Conservation (phyloP, 176 grass and related monocot genomes). For the Rhynchospora tenuis region DNA sequence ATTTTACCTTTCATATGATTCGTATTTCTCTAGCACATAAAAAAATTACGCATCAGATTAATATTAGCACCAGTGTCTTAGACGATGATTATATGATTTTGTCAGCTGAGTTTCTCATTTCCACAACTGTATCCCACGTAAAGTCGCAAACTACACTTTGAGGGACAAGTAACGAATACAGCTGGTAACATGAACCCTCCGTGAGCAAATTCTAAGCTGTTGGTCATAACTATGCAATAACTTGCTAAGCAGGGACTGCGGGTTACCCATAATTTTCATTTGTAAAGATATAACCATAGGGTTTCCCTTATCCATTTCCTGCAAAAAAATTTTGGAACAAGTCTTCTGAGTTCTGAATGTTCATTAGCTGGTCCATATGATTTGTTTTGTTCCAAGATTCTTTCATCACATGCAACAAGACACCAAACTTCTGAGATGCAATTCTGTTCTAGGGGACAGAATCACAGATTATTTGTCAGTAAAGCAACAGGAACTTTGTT, state of each 20-base stretch:
- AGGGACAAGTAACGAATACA: not conserved
- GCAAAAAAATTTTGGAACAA: not conserved
- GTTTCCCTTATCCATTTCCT: not conserved
- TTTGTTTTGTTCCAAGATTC: slow-evolving; percentile 25
- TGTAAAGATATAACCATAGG: not conserved
- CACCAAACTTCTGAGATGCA: slow-evolving; percentile 14
- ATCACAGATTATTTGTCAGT: not conserved
- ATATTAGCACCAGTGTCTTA: too few relatives aligned
- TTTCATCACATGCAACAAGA: slow-evolving; percentile 20
- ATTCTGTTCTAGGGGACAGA: not conserved
- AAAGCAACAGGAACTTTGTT: not conserved
- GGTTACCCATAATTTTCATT: not conserved
- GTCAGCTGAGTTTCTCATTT: too few relatives aligned
- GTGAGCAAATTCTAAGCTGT: not conserved
- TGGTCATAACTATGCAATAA: not conserved
- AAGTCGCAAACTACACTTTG: not conserved
- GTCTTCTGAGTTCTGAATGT: not conserved
- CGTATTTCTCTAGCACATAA: too few relatives aligned
- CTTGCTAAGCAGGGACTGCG: too few relatives aligned
- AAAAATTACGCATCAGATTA: too few relatives aligned
- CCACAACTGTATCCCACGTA: not conserved
- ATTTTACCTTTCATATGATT: too few relatives aligned
- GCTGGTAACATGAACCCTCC: not conserved
- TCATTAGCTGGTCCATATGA: not conserved
- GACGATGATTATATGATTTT: too few relatives aligned